Base-by-base conservation (phyloP, 1,284 basidiomycete genomes). In the Melampsora medusae region DNA sequence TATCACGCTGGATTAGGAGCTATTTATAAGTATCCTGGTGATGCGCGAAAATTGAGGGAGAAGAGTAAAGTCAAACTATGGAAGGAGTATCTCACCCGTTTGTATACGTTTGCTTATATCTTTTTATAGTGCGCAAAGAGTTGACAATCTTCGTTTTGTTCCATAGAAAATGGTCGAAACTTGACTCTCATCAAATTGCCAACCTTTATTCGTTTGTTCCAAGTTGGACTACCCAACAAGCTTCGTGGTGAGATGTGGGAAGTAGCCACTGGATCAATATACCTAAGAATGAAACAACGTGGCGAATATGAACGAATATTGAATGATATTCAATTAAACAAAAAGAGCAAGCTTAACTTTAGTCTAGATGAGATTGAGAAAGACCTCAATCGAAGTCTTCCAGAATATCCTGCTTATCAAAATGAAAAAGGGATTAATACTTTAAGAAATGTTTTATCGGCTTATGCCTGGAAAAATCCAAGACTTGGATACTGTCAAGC, bases 321-420 rank as follows among this genome's bases (percentile, higher is more conserved):
- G 9, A 87, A 89, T 69, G 89, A 92, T 70, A 90, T 96, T 82
- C 86, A 87, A 74, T 49, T 75, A 35, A 75, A 75, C 48, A 75
- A 75, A n/a, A 75, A 69, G 33, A 94, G 92, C 14, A 87, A 90
- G 77, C 89, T 88, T 28, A 94, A 88, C 69, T 91, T 91, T 9
- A 94, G 92, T 80, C 97, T 96, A 0, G 97, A 99, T 82, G 97
- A 99, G 83, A 99, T 99, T 67, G 97, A 99, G 84, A 99, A 99
- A 84, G 97, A 99, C 83, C 84, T 99, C 53, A 96, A 97, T 84
- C 88, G 97, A 25, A 81, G 80, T 60, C 76, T 83, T 22, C 82
- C 82, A 9, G 95, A 97, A 81, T 97, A 97, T 83, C 90, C 92
- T 38, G 94, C 93, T 1, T 97, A 96, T 83, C 94, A 97, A 82